phyloP scores from a whole-genome alignment of 202 grass and related monocot genomes.

The Hordeum pubiflorum region DNA sequence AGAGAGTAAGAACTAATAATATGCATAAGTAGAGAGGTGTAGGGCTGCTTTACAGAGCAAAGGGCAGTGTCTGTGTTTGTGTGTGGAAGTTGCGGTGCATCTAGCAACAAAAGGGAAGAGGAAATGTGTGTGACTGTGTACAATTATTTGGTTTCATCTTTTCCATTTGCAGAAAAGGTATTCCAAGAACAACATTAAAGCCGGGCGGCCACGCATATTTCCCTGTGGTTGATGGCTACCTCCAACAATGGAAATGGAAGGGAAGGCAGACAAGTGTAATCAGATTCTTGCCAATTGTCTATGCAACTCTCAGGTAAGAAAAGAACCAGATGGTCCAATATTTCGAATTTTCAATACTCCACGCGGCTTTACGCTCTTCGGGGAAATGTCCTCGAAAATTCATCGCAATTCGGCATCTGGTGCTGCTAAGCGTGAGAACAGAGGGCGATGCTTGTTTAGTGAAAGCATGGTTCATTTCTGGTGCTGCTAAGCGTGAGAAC shows the following conservation, averaged over 20 bases:
- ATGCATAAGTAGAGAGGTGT: neutral
- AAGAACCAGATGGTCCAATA: conserved; percentile 28
- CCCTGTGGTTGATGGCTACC: conserved; percentile 34
- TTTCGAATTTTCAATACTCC: conserved; percentile 28
- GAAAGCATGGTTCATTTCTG: conserved; percentile 7
- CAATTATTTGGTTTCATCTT: conserved; percentile 46
- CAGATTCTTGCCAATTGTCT: conserved; percentile 41
- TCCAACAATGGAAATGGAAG: conserved; percentile 38
- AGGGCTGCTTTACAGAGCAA: conserved; percentile 31
- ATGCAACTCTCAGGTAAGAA: conserved; percentile 30
- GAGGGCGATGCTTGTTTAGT: conserved; percentile 1
- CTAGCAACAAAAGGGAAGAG: conserved; percentile 22
- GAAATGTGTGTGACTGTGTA: conserved; percentile 7
- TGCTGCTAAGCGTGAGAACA: neutral
- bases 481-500: too few relatives aligned
- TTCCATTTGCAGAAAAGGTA: conserved; percentile 46
- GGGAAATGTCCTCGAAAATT: conserved; percentile 14
- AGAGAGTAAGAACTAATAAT: conserved; percentile 13
- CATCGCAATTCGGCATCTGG: neutral
- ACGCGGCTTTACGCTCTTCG: conserved; percentile 22
- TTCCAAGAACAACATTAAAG: conserved; percentile 42
- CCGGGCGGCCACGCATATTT: conserved; percentile 34
- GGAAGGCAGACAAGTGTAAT: conserved; percentile 41
- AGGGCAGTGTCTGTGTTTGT: neutral
- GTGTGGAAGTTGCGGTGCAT: conserved; percentile 7